Percentiles rank a stretch among this genome's conserved stretches.
Evolutionary conservation across 1,284 basidiomycete species (phyloP).

Genomic region (Fomitopsis schrenkii): DNA sequence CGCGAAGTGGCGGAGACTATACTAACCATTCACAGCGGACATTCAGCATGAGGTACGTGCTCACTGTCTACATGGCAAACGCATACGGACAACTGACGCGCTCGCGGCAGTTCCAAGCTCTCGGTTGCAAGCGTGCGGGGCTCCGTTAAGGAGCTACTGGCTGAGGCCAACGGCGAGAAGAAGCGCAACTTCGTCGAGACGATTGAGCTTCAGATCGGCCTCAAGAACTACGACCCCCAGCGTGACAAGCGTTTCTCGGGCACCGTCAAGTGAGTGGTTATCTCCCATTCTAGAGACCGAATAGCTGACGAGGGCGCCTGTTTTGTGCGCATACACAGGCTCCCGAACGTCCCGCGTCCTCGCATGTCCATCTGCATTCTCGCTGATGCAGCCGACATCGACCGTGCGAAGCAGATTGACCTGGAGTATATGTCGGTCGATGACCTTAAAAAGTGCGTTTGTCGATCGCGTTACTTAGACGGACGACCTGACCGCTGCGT

Average conservation of each 20-base stretch:
- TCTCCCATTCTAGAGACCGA: background rate
- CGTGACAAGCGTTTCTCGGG: constrained; percentile 97
- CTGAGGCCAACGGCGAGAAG: constrained; percentile 77
- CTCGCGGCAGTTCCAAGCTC: constrained; percentile 57
- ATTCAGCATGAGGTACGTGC: constrained; percentile 5
- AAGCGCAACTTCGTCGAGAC: constrained; percentile 91
- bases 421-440: constrained; percentile 99
- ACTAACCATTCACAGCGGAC: background rate
- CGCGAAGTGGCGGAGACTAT: background rate
- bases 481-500: background rate
- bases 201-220: constrained; percentile 93
- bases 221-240: constrained; percentile 98
- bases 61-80: background rate
- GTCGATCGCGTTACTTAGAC: background rate
- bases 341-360: constrained; percentile 95
- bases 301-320: background rate
- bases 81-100: background rate
- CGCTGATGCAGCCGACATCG: constrained; percentile 98
- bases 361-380: constrained; percentile 99
- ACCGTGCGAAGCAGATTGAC: constrained; percentile 96
- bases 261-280: constrained; percentile 76
- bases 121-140: constrained; percentile 99
- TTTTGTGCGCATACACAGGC: constrained; percentile 42
- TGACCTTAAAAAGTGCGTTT: constrained; percentile 92
- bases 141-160: constrained; percentile 84